A percentile compares a stretch with the other conserved stretches of the same genome.
These are phyloP conservation scores for Pythium coloratum DNA, from an alignment of 352 stramenopile genomes.

Conservation along the genomic window DNA sequence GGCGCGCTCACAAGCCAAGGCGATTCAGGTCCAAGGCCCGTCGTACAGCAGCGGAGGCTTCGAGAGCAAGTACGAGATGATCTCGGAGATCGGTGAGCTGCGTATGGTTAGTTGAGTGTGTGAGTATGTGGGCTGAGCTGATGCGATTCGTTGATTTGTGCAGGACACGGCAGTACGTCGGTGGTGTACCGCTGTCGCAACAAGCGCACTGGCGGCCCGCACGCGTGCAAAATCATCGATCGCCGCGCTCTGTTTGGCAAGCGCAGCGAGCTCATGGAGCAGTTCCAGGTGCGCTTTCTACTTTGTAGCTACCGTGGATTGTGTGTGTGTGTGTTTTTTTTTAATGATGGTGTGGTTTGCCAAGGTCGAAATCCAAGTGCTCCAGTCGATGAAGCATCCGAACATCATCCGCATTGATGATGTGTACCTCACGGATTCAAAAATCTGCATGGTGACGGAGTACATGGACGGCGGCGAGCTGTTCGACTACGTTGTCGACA, in stretches of 20 bases:
- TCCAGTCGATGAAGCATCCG: conserved; percentile 87
- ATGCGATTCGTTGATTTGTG: not conserved
- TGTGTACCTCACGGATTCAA: conserved; percentile 80
- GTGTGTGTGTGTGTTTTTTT: no score
- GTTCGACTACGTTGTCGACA: conserved; percentile 91
- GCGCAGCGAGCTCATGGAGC: conserved; percentile 80
- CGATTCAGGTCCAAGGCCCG: conserved; percentile 71
- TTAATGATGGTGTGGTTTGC: not conserved
- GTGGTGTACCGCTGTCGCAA: conserved; percentile 83
- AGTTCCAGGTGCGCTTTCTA: conserved; percentile 70
- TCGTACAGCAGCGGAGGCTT: conserved; percentile 71
- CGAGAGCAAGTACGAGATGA: conserved; percentile 84
- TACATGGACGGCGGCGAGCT: conserved; percentile 87
- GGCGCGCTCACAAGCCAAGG: conserved; percentile 38
- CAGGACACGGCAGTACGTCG: conserved; percentile 83
- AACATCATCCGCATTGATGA: conserved; percentile 91
- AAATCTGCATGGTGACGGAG: conserved; percentile 90
- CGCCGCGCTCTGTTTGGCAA: conserved; percentile 67
- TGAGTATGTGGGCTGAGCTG: not conserved
- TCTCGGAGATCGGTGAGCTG: conserved; percentile 74
- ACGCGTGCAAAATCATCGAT: conserved; percentile 90
- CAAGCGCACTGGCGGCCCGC: conserved; percentile 47
- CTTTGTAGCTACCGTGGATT: no score
- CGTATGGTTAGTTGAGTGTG: not conserved
- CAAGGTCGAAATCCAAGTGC: conserved; percentile 87